Conservation (phyloP, 371 early-diverging fungal genomes). For the Mucor irregularis region DNA sequence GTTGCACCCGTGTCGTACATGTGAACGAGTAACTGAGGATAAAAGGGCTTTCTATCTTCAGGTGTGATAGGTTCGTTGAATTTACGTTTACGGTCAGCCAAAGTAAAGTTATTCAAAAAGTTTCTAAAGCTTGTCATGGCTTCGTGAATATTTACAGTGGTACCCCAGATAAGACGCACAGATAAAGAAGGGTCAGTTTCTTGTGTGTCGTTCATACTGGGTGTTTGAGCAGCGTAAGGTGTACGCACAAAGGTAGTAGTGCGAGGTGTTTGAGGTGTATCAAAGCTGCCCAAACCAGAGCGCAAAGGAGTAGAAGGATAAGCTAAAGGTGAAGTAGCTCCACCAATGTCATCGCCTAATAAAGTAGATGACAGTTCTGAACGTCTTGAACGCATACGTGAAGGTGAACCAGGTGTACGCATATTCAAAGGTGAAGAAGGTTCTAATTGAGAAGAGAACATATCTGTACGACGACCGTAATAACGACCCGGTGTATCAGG, state of each 20-base stretch:
- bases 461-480: conserved; percentile 23
- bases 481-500: conserved; percentile 32
- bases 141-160: conserved; percentile 94
- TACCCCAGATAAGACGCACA: conserved; percentile 95
- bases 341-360: conserved; percentile 36
- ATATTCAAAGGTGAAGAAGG: conserved; percentile 30
- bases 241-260: conserved; percentile 41
- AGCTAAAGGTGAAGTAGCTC: conserved; percentile 37
- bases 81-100: conserved; percentile 61
- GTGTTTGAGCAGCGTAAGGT: conserved; percentile 30
- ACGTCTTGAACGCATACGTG: conserved; percentile 29
- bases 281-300: conserved; percentile 14
- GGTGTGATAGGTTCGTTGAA: conserved; percentile 35
- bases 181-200: conserved; percentile 47
- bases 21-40: conserved; percentile 65
- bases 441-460: conserved; percentile 24
- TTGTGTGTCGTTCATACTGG: conserved; percentile 35
- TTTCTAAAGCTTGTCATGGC: conserved; percentile 87
- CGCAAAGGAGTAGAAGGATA: conserved; percentile 48
- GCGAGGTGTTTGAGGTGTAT: conserved; percentile 39
- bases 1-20: conserved; percentile 52
- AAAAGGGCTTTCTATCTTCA: conserved; percentile 66
- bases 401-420: conserved; percentile 44
- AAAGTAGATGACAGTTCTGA: conserved; percentile 45
- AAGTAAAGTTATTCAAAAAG: conserved; percentile 82